A percentile compares a stretch with the other conserved stretches of the same genome.
phyloP scores from a whole-genome alignment of 2,329 filamentous ascomycete species.

The Colletotrichum viniferum region DNA sequence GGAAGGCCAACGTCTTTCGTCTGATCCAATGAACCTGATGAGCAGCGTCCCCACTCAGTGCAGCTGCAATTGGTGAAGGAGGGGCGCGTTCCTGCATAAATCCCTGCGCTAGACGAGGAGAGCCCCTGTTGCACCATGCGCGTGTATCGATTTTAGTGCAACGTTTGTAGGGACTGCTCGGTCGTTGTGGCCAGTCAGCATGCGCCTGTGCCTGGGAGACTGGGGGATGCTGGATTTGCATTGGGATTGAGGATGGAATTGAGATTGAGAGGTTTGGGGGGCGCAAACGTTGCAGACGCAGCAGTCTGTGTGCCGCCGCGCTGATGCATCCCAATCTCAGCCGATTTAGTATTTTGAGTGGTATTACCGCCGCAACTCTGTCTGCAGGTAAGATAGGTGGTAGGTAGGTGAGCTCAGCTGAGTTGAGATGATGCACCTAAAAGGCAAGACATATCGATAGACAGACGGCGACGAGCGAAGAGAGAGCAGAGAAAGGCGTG shows the following conservation, averaged over 20 bases:
- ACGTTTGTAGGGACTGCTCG: constrained; percentile 11
- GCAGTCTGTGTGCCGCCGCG: neutral
- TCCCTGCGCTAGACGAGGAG: constrained; percentile 12
- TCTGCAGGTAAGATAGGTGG: neutral
- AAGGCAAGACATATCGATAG: neutral
- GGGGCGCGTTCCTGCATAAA: constrained; percentile 24
- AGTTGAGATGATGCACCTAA: neutral
- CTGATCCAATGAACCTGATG: neutral
- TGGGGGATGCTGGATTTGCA: neutral
- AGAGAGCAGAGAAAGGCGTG: neutral
- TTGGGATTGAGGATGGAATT: neutral
- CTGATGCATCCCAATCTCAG: neutral
- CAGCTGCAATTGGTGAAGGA: neutral
- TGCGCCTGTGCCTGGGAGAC: constrained; percentile 5
- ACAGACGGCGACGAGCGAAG: neutral
- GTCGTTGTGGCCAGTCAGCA: constrained; percentile 7
- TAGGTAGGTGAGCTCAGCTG: neutral
- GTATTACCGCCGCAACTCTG: neutral
- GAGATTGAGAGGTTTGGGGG: neutral
- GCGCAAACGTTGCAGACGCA: neutral
- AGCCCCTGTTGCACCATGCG: constrained; percentile 9
- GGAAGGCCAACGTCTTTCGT: neutral
- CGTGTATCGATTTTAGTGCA: constrained; percentile 17
- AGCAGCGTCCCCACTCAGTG: neutral
- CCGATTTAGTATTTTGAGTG: neutral